Conservation (phyloP, 2,329 filamentous ascomycete genomes). For the Fulvia fulva region DNA sequence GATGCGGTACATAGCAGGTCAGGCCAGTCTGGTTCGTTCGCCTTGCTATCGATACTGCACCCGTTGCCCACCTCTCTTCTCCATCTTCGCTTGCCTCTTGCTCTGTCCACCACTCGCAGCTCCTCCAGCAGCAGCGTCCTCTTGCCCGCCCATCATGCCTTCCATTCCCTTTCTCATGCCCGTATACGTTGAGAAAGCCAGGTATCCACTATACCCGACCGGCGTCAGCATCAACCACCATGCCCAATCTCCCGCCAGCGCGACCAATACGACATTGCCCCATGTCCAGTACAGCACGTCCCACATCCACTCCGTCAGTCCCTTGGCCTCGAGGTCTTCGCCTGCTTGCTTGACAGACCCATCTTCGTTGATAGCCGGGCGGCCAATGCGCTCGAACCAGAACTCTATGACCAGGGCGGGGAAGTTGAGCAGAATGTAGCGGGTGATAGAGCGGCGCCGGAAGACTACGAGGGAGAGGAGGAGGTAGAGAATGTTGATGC, state of each 20-base stretch:
- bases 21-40: too few species aligned
- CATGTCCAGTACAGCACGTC: constrained; percentile 95
- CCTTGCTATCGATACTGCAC: constrained; percentile 42
- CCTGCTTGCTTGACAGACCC: constrained; percentile 68
- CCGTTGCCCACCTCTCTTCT: constrained; percentile 50
- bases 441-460: constrained; percentile 47
- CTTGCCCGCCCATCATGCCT: constrained; percentile 38
- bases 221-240: constrained; percentile 58
- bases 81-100: constrained; percentile 50
- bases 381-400: constrained; percentile 77
- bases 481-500: constrained; percentile 71
- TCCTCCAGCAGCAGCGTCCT: constrained; percentile 19
- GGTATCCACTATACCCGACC: constrained; percentile 40
- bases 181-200: constrained; percentile 45
- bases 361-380: constrained; percentile 64
- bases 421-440: constrained; percentile 68
- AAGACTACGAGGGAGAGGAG: constrained; percentile 63
- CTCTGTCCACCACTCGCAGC: constrained; percentile 37
- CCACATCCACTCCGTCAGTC: constrained; percentile 97
- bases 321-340: constrained; percentile 81
- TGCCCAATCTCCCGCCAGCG: constrained; percentile 75
- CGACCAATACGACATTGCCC: constrained; percentile 67
- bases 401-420: constrained; percentile 78
- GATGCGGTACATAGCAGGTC: too few species aligned
- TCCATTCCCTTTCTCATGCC: constrained; percentile 42